Base-by-base conservation (phyloP, 2,329 filamentous ascomycete genomes). In the Ophiocordyceps camponoti-saundersi region DNA sequence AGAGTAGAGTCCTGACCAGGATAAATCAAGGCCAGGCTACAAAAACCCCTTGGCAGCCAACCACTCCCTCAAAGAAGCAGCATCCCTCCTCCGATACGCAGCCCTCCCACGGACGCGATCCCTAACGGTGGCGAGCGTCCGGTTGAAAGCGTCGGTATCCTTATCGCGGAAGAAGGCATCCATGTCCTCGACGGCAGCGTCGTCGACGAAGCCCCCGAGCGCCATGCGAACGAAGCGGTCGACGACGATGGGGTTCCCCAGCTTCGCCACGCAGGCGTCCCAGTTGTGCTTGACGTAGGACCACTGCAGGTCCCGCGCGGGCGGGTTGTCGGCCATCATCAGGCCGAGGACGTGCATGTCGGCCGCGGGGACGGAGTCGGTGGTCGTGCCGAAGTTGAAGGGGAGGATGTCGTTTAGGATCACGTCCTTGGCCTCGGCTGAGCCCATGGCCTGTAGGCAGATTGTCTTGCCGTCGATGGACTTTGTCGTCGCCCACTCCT, bases 401-500 rank as follows among this genome's bases (percentile, higher is more conserved):
- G 65, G 81, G 55, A 70, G 83, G 59, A 73, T 80, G 72, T 58
- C 81, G 65, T 65, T 65, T 48, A 73, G 68, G 42, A 93, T 79
- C 29, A 95, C 68, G 11, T 79, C 75, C 12, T 65, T 59, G 47
- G 86, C 77, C 55, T 82, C 80, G 20, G 84, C 79, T 39, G 80
- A 77, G 32, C 88, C 87, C 42, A 98, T 73, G 4, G 84, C 78
- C 36, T 75, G 70, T 3, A 96, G 75, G 53, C 79, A 83, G 52
- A 94, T 84, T 54, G 95, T 88, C 64, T 89, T 93, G 56, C 88
- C 89, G 57, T 96, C 92, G 36, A 95, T 80, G 8, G 88, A 86
- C 46, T 82, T 82, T 13, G 87, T 92, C 45, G 71, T 80, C 52
- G 79, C 73, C 73, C 86, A 96, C 61, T 95, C 89, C 47, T 86